These are phyloP conservation scores for Fusarium longipes DNA, from an alignment of 2,329 filamentous ascomycete genomes.

Conservation along the genomic window DNA sequence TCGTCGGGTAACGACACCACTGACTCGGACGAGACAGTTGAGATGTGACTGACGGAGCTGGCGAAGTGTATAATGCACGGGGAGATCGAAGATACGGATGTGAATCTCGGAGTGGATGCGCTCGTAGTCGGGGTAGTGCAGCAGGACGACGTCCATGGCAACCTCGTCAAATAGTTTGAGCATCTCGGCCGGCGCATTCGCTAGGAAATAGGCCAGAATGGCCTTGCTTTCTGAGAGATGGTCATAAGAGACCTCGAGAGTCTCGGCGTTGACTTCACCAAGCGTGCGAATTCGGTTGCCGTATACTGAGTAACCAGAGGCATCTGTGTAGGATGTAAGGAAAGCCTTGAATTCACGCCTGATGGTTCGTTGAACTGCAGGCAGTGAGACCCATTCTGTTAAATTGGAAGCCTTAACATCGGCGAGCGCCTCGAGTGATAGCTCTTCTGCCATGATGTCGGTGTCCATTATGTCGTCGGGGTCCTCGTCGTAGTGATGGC, in stretches of 20 bases:
- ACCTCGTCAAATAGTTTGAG: slow-evolving; percentile 96
- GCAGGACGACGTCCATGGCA: slow-evolving; percentile 93
- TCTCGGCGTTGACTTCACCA: slow-evolving; percentile 97
- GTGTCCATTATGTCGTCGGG: slow-evolving; percentile 91
- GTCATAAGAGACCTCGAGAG: slow-evolving; percentile 94
- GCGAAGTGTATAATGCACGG: slow-evolving; percentile 92
- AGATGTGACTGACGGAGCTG: slow-evolving; percentile 95
- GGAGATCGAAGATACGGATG: slow-evolving; percentile 94
- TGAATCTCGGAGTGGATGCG: slow-evolving; percentile 98
- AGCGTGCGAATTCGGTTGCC: slow-evolving; percentile 92
- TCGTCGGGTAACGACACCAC: slow-evolving; percentile 92
- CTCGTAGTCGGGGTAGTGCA: slow-evolving; percentile 98
- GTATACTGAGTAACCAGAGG: slow-evolving; percentile 90
- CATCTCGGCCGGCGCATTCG: slow-evolving; percentile 94
- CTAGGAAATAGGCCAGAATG: slow-evolving; percentile 93
- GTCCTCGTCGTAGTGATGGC: slow-evolving; percentile 94
- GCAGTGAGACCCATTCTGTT: slow-evolving; percentile 94
- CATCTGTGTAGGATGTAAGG: slow-evolving; percentile 93
- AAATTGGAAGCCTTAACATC: slow-evolving; percentile 94
- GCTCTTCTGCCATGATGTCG: slow-evolving; percentile 95
- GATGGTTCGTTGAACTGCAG: slow-evolving; percentile 90
- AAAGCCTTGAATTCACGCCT: slow-evolving; percentile 98
- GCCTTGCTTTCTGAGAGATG: slow-evolving; percentile 92
- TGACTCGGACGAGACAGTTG: slow-evolving; percentile 94
- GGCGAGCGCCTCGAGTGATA: slow-evolving; percentile 88